A percentile compares a stretch with the other conserved stretches of the same genome.
phyloP scores from a whole-genome alignment of 2,329 filamentous ascomycete species.

The Camptophora hylomeconis region DNA sequence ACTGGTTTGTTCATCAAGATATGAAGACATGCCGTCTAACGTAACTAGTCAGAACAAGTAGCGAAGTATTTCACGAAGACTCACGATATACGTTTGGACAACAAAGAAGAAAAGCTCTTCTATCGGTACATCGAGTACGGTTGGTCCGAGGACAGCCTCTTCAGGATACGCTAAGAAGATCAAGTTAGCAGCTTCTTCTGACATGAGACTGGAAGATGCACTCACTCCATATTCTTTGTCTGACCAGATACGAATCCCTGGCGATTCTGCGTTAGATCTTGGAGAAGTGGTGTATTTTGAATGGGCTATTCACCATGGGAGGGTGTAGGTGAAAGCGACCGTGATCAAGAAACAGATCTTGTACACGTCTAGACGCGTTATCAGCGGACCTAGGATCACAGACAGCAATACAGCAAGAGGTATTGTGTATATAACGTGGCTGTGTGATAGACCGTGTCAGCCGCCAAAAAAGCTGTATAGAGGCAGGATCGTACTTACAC shows the following conservation, averaged over 20 bases:
- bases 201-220: neutral
- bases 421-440: conserved; percentile 55
- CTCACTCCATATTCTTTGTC: conserved; percentile 48
- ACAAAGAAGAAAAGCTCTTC: conserved; percentile 70
- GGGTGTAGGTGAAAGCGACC: conserved; percentile 54
- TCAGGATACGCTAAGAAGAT: conserved; percentile 44
- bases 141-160: conserved; percentile 50
- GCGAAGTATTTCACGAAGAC: conserved; percentile 3
- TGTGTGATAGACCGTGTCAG: conserved; percentile 20
- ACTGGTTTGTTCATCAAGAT: conserved; percentile 52
- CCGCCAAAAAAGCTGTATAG: neutral
- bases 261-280: neutral
- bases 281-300: conserved; percentile 1
- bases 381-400: conserved; percentile 46
- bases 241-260: conserved; percentile 57
- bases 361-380: conserved; percentile 49
- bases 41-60: conserved; percentile 1
- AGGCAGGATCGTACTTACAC: conserved; percentile 37
- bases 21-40: conserved; percentile 49
- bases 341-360: conserved; percentile 48
- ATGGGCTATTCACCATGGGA: conserved; percentile 43
- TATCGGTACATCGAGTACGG: conserved; percentile 49
- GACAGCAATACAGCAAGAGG: conserved; percentile 49
- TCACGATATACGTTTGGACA: conserved; percentile 56
- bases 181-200: conserved; percentile 5